Base-by-base conservation (phyloP, 371 early-diverging fungal genomes). In the Parasitella parasitica region DNA sequence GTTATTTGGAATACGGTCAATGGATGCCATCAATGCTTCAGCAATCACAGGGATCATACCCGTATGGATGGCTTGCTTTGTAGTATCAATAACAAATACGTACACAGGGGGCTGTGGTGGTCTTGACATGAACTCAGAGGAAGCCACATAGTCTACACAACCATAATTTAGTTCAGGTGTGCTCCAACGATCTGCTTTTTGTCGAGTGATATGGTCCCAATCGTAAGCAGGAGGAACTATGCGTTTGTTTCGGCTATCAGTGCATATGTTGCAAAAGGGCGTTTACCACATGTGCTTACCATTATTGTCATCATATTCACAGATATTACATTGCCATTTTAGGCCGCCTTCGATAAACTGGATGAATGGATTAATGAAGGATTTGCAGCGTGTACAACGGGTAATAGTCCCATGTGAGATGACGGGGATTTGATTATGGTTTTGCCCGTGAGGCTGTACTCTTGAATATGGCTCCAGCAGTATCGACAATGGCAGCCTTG, bases 331-430 rank as follows among this genome's bases (percentile, higher is more conserved):
- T 66, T 86, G 82, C 94, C 94, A 94, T 46, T 88, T 72, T 3
- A 86, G 72, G 6, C 91, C 92, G 35, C 87, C 86, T 63, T 92
- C 91, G 1, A 88, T 79, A 66, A 91, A 93, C 56, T 80, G 78
- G 3, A 92, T 84, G 75, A 87, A 94, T 6, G 94, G 94, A 57
- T 94, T 94, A 67, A 94, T 89, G 66, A 94, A 94, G 1, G 93
- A 85, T 46, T 91, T 79, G 80, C 94, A 94, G 6, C 90, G 77
- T 8, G 86, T 78, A 74, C 94, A 94, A 12, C 94, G 86, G 43
- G 85, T 84, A 61, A 94, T 88, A 46, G 76, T 75, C 9, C 78
- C 80, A 22, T 91, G 81, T 15, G 80, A 72, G 34, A 90, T 84
- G 6, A 91, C 80, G 4, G 93, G 93, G 3, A 57, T 36, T 24